These are phyloP conservation scores for Brassica carinata DNA, from an alignment of 345 rosid species.

Conservation along the genomic window DNA sequence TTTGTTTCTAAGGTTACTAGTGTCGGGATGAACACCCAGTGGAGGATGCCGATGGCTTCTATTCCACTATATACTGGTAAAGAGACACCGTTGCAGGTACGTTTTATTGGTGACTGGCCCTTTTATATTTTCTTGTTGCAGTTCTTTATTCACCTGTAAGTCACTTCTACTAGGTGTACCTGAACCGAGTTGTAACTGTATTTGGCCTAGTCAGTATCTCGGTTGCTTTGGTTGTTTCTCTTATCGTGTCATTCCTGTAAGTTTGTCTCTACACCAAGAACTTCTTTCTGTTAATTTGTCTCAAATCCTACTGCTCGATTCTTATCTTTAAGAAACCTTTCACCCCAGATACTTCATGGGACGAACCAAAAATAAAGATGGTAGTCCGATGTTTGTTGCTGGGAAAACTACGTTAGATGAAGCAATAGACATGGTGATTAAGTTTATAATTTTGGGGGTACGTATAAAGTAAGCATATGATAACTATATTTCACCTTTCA, in stretches of 20 bases:
- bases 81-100: slow-evolving; percentile 1
- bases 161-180: background rate
- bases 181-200: background rate
- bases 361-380: background rate
- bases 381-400: background rate
- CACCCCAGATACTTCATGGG: slow-evolving; percentile 1
- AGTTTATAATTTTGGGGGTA: background rate
- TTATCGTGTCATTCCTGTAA: background rate
- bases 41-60: background rate
- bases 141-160: background rate
- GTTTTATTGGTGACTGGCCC: background rate
- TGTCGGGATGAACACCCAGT: background rate
- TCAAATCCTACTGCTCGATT: background rate
- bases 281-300: background rate
- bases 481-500: background rate
- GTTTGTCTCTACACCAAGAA: background rate
- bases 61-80: background rate
- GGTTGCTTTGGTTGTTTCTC: slow-evolving; percentile 2
- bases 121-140: background rate
- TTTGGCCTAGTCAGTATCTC: background rate
- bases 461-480: background rate
- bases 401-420: background rate
- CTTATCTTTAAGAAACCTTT: background rate
- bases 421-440: background rate
- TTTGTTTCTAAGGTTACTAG: background rate